These are phyloP conservation scores for Chlorociboria aeruginascens DNA, from an alignment of 495 filamentous ascomycete species.

Conservation along the genomic window DNA sequence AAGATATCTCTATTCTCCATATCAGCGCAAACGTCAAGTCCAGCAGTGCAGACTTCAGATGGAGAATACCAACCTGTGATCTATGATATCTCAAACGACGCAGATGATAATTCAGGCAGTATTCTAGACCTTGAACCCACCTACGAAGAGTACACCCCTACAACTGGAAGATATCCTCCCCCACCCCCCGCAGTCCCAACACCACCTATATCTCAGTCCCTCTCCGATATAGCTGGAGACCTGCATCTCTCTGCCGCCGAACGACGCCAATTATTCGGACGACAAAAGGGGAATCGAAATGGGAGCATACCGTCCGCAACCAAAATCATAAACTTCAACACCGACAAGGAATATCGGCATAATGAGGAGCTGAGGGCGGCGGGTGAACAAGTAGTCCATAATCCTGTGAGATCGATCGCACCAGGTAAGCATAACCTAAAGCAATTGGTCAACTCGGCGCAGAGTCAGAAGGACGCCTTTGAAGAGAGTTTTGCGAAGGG, in stretches of 20 bases:
- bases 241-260: conserved; percentile 64
- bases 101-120: conserved; percentile 1
- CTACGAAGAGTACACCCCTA: conserved; percentile 17
- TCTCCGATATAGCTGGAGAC: conserved; percentile 55
- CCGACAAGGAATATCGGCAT: conserved; percentile 68
- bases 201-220: conserved; percentile 28
- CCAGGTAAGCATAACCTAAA: conserved; percentile 80
- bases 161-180: conserved; percentile 1
- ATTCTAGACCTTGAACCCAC: conserved; percentile 1
- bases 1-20: conserved; percentile 56
- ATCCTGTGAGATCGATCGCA: conserved; percentile 73
- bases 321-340: conserved; percentile 68
- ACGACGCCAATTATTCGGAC: conserved; percentile 73
- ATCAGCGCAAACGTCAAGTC: conserved; percentile 22
- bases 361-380: conserved; percentile 64
- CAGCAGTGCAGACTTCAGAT: conserved; percentile 5
- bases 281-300: conserved; percentile 29
- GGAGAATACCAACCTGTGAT: conserved; percentile 39
- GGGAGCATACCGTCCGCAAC: conserved; percentile 19
- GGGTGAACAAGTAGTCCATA: conserved; percentile 56
- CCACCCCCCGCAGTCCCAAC: conserved; percentile 13
- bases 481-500: conserved; percentile 81
- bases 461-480: conserved; percentile 66
- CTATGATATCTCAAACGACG: conserved; percentile 21
- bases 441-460: conserved; percentile 73